These are phyloP conservation scores for Thelonectria rubi DNA, from an alignment of 2,329 filamentous ascomycete species.

Conservation along the genomic window DNA sequence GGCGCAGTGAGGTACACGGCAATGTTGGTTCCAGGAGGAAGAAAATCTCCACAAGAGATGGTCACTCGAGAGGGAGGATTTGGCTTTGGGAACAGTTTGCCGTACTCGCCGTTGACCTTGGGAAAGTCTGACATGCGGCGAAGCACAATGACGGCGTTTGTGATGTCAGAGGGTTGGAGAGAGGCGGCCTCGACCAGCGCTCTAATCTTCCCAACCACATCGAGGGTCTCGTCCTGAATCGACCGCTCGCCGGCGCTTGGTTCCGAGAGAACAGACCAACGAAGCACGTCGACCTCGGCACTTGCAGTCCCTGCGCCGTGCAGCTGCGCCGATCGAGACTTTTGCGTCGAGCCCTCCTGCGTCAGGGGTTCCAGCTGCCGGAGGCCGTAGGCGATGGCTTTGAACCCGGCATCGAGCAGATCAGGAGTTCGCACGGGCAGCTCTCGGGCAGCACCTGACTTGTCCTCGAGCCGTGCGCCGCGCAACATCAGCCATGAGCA, in stretches of 20 bases:
- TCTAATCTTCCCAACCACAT: slow-evolving; percentile 57
- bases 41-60: slow-evolving; percentile 74
- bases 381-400: slow-evolving; percentile 50
- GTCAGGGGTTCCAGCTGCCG: slow-evolving; percentile 19
- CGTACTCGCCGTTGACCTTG: slow-evolving; percentile 78
- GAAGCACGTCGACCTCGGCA: slow-evolving; percentile 37
- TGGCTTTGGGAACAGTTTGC: slow-evolving; percentile 74
- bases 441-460: slow-evolving; percentile 38
- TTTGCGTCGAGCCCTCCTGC: slow-evolving; percentile 10
- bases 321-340: slow-evolving; percentile 14
- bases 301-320: slow-evolving; percentile 19
- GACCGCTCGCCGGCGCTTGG: slow-evolving; percentile 35
- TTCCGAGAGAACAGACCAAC: slow-evolving; percentile 53
- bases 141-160: slow-evolving; percentile 73
- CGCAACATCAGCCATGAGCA: slow-evolving; percentile 75
- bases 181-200: slow-evolving; percentile 48
- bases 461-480: slow-evolving; percentile 62
- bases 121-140: slow-evolving; percentile 83
- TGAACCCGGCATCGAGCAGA: slow-evolving; percentile 72
- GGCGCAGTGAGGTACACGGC: slow-evolving; percentile 65
- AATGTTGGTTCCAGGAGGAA: slow-evolving; percentile 69
- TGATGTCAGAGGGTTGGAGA: slow-evolving; percentile 52
- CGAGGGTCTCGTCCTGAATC: slow-evolving; percentile 59
- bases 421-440: slow-evolving; percentile 64
- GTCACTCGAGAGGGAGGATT: slow-evolving; percentile 89